Evolutionary conservation across 768 basidiomycete genomes (phyloP).

Genomic region (Udeniomyces megalosporus): DNA sequence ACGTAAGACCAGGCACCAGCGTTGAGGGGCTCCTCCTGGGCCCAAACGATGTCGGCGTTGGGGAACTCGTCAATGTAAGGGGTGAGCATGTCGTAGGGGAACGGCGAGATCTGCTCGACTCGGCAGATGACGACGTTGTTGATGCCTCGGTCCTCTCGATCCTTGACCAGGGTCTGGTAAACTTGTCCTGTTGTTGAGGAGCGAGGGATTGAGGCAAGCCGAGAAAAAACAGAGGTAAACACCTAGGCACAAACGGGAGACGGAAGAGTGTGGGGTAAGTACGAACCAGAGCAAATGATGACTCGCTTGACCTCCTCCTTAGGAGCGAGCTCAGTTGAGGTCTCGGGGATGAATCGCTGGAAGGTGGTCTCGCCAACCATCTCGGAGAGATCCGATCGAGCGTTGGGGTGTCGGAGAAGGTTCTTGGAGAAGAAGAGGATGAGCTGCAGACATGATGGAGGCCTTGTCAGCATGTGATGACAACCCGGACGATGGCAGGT

Average conservation of each 20-base stretch:
- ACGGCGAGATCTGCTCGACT: slow-evolving; percentile 86
- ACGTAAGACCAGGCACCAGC: slow-evolving; percentile 96
- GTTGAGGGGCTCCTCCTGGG: slow-evolving; percentile 94
- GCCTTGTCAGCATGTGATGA: too few species aligned
- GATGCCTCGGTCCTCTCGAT: slow-evolving; percentile 74
- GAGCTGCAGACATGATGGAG: slow-evolving; percentile 43
- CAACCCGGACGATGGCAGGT: too few species aligned
- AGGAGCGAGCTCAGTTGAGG: slow-evolving; percentile 46
- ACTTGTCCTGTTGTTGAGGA: slow-evolving; percentile 53
- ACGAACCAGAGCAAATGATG: slow-evolving; percentile 65
- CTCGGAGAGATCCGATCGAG: slow-evolving; percentile 69
- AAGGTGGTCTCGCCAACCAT: slow-evolving; percentile 80
- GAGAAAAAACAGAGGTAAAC: background rate
- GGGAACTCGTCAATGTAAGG: slow-evolving; percentile 93
- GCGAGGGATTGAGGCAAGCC: background rate
- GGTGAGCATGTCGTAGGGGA: slow-evolving; percentile 91
- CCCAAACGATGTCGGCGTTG: slow-evolving; percentile 85
- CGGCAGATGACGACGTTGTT: slow-evolving; percentile 88
- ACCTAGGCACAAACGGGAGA: too few species aligned
- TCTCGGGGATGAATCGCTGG: slow-evolving; percentile 84
- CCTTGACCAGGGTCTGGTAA: slow-evolving; percentile 72
- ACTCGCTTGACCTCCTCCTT: slow-evolving; percentile 82
- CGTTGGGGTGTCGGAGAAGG: slow-evolving; percentile 83
- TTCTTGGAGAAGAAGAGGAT: slow-evolving; percentile 95
- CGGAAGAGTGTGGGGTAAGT: background rate